Conservation (phyloP, 2,329 filamentous ascomycete genomes). For the Trichophyton verrucosum region DNA sequence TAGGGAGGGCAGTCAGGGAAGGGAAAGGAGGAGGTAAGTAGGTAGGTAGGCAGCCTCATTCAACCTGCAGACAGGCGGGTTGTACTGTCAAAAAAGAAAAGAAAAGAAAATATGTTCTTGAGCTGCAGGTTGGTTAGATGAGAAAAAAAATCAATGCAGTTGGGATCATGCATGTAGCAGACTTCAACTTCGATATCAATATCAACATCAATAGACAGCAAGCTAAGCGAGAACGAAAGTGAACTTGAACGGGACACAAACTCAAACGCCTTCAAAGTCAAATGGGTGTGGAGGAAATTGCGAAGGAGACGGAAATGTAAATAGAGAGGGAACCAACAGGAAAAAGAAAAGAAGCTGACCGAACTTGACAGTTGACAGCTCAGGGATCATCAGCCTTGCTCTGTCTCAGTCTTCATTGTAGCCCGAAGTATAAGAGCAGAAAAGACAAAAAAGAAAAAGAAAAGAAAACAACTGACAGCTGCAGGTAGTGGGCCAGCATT, state of each 20-base stretch:
- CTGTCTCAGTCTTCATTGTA: too few species aligned
- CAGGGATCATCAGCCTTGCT: constrained; percentile 5
- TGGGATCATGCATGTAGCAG: too few species aligned
- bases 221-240: too few species aligned
- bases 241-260: background rate
- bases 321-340: background rate
- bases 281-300: background rate
- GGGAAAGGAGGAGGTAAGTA: background rate
- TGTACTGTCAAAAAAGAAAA: constrained; percentile 10
- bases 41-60: background rate
- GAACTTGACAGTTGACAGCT: background rate
- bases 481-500: background rate
- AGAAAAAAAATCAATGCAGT: background rate
- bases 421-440: too few species aligned
- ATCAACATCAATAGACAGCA: too few species aligned
- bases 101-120: too few species aligned
- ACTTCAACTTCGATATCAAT: too few species aligned
- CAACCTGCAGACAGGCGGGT: background rate
- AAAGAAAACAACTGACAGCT: background rate
- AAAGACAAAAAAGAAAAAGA: background rate
- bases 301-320: background rate
- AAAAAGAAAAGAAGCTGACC: background rate
- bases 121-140: background rate
- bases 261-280: constrained; percentile 1
- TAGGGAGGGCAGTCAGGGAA: background rate